Evolutionary conservation across 1,139 yeast species (phyloP).

Genomic region (Taiozyma sp.): DNA sequence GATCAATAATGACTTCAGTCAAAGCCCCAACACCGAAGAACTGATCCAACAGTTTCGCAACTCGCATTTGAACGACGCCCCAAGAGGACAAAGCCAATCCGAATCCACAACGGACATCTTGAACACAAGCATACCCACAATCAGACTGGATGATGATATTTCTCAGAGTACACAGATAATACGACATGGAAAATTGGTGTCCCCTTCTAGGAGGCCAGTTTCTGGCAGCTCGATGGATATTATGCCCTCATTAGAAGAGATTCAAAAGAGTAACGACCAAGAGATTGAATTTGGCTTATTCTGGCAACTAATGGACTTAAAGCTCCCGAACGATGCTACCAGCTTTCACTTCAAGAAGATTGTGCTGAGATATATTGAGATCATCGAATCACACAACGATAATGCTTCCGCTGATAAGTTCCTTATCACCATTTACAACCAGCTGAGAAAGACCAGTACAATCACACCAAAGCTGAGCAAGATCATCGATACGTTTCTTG

Average conservation of each 20-base stretch:
- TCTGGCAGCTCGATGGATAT: slow-evolving; percentile 21
- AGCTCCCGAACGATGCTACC: slow-evolving; percentile 6
- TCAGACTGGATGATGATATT: slow-evolving; percentile 4
- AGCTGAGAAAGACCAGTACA: slow-evolving; percentile 5
- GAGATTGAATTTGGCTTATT: slow-evolving; percentile 13
- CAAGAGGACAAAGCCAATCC: background rate
- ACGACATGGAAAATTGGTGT: slow-evolving; percentile 7
- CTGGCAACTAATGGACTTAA: slow-evolving; percentile 1
- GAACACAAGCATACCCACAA: slow-evolving; percentile 10
- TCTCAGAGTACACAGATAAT: slow-evolving; percentile 22
- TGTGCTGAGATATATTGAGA: slow-evolving; percentile 12
- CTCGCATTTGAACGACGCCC: background rate
- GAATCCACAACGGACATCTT: slow-evolving; percentile 10
- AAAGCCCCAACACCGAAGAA: slow-evolving; percentile 3
- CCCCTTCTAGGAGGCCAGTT: slow-evolving; percentile 17
- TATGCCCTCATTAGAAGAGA: slow-evolving; percentile 1
- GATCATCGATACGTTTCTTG: slow-evolving; percentile 18
- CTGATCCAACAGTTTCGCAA: slow-evolving; percentile 3
- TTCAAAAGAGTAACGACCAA: background rate
- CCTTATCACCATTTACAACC: slow-evolving; percentile 19
- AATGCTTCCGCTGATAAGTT: slow-evolving; percentile 15
- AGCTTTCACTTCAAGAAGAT: slow-evolving; percentile 15
- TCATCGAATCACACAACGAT: slow-evolving; percentile 12
- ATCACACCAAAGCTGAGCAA: slow-evolving; percentile 7
- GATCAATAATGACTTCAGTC: background rate